A percentile compares a stretch with the other conserved stretches of the same genome.
Conservation (phyloP, 192 early-diverging fungal genomes). For the Martensiomyces pterosporus region DNA sequence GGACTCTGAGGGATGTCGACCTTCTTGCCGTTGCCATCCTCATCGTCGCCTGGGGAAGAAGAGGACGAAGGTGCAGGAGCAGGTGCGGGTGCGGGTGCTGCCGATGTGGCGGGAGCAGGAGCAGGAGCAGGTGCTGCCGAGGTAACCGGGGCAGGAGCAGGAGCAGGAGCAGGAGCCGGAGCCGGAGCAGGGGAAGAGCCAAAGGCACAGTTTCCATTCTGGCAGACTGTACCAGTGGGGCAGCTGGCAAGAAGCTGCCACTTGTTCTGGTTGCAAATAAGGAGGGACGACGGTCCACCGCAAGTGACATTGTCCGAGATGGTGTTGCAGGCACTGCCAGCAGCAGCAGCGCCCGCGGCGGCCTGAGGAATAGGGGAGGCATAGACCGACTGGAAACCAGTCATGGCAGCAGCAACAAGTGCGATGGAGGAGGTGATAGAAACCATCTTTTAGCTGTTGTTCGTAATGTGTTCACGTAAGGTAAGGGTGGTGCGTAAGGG, state of each 20-base stretch:
- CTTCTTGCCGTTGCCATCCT: conserved; percentile 5
- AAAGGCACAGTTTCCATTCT: conserved; percentile 20
- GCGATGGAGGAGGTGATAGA: too few relatives aligned
- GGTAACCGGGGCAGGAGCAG: conserved; percentile 3
- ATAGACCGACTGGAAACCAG: too few relatives aligned
- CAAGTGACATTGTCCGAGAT: conserved; percentile 7
- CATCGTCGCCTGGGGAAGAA: too few relatives aligned
- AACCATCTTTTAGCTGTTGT: too few relatives aligned
- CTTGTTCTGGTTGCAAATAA: conserved; percentile 31
- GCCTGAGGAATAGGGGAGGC: too few relatives aligned
- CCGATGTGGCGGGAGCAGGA: conserved; percentile 3
- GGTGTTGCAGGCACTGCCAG: neutral
- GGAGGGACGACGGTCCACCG: conserved; percentile 14
- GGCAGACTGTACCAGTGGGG: conserved; percentile 27
- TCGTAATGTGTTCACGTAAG: too few relatives aligned
- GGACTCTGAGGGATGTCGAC: neutral
- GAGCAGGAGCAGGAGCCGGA: too few relatives aligned
- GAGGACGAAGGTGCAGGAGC: neutral
- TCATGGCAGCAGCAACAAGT: too few relatives aligned
- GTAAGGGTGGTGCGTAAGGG: too few relatives aligned
- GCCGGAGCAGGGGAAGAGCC: too few relatives aligned
- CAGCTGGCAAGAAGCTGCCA: conserved; percentile 32
- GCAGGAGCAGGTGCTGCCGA: neutral
- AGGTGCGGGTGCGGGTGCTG: neutral
- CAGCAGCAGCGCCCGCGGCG: neutral